Conservation (phyloP, 371 early-diverging fungal genomes). For the Mortierella sp. region DNA sequence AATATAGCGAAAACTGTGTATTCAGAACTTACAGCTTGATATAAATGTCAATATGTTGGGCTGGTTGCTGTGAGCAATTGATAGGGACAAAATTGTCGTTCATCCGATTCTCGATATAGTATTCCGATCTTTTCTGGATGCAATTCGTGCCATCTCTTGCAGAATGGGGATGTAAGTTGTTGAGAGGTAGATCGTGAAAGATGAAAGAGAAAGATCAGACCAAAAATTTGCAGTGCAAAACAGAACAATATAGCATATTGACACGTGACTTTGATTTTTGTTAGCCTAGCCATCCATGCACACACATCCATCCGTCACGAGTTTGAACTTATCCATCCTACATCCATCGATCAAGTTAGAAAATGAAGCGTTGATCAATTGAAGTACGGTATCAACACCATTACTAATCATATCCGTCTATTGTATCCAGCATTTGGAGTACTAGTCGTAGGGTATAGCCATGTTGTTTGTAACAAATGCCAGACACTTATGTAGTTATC, state of each 20-base stretch:
- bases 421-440: no score
- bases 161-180: not conserved
- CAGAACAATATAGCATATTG: no score
- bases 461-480: no score
- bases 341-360: conserved; percentile 2
- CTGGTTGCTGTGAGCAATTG: not conserved
- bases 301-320: no score
- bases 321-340: not conserved
- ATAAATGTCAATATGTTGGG: not conserved
- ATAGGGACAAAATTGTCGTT: not conserved
- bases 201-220: not conserved
- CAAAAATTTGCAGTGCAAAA: conserved; percentile 9
- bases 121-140: not conserved
- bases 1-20: not conserved
- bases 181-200: not conserved
- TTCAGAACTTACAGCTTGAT: conserved; percentile 1
- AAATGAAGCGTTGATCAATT: not conserved
- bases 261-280: not conserved
- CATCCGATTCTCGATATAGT: not conserved
- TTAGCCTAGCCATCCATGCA: no score
- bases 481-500: no score
- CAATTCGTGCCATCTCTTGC: not conserved
- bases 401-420: no score
- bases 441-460: no score
- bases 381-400: not conserved